Percentiles rank a stretch among this genome's conserved stretches.
These are phyloP conservation scores for Uronychia setigera DNA, from an alignment of 73 alveolate species.

Conservation along the genomic window DNA sequence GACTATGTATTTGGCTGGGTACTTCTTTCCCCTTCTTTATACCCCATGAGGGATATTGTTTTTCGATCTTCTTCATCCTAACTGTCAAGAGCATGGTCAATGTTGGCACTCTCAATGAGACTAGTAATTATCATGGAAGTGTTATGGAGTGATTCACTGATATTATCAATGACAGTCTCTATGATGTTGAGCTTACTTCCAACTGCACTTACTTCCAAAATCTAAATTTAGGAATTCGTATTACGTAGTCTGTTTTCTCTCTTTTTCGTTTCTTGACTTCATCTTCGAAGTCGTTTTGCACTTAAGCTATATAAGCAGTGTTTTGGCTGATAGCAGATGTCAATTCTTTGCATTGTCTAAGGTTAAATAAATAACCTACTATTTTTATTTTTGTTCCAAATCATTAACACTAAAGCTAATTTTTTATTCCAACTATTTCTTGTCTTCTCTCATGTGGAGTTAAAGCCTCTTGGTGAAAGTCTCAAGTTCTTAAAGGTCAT, in stretches of 20 bases:
- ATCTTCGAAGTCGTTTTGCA: background rate
- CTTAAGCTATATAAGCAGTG: background rate
- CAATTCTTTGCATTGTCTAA: background rate
- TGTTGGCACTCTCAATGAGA: conserved; percentile 1
- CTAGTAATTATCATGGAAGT: background rate
- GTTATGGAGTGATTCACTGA: background rate
- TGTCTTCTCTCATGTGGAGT: background rate
- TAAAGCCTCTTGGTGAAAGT: background rate
- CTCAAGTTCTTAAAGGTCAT: background rate
- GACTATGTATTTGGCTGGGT: background rate
- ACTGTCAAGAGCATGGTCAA: conserved; percentile 1
- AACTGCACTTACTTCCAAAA: background rate
- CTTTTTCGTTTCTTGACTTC: background rate
- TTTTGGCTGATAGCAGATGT: background rate
- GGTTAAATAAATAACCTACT: background rate
- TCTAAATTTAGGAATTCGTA: background rate
- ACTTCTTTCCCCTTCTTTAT: conserved; percentile 4
- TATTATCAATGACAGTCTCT: background rate
- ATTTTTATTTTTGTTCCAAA: background rate
- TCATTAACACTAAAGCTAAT: background rate
- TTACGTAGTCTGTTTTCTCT: background rate
- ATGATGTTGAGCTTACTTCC: background rate
- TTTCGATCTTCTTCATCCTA: conserved; percentile 14
- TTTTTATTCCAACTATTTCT: background rate
- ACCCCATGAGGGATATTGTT: conserved; percentile 14